Conservation (phyloP, 306 rosid species). For the Gillenia trifoliata region DNA sequence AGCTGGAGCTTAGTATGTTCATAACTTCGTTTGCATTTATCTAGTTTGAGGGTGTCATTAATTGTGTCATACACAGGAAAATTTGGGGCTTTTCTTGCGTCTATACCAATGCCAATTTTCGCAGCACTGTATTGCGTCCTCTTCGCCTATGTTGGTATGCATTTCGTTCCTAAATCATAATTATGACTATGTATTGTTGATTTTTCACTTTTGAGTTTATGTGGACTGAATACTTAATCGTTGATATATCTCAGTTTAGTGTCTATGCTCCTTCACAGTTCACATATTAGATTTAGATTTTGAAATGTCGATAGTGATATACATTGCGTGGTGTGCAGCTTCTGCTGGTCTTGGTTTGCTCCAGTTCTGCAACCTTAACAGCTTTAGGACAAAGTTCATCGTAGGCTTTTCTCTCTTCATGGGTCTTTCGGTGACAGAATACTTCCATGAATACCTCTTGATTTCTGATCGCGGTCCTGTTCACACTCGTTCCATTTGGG, state of each 20-base stretch:
- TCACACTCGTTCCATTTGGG: conserved; percentile 52
- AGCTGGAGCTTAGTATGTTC: neutral
- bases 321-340: conserved; percentile 39
- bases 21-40: conserved; percentile 9
- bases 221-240: neutral
- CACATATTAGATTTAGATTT: neutral
- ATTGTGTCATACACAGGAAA: conserved; percentile 53
- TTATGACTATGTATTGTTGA: neutral
- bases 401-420: conserved; percentile 78
- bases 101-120: conserved; percentile 72
- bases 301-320: neutral
- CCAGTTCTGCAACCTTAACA: conserved; percentile 84
- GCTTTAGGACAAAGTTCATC: conserved; percentile 65
- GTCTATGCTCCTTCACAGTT: neutral
- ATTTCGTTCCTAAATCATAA: neutral
- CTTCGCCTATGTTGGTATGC: conserved; percentile 77
- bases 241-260: neutral
- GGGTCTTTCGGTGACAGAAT: conserved; percentile 77
- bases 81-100: conserved; percentile 89
- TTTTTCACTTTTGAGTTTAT: neutral
- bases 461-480: conserved; percentile 60
- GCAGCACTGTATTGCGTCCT: conserved; percentile 85
- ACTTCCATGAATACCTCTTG: conserved; percentile 46
- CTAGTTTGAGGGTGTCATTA: conserved; percentile 2
- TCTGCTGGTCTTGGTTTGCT: conserved; percentile 68